Evolutionary conservation across 768 basidiomycete genomes (phyloP), one percentile per base, ranked within the genome.

Genomic region (Podaxis mareebaensis): DNA sequence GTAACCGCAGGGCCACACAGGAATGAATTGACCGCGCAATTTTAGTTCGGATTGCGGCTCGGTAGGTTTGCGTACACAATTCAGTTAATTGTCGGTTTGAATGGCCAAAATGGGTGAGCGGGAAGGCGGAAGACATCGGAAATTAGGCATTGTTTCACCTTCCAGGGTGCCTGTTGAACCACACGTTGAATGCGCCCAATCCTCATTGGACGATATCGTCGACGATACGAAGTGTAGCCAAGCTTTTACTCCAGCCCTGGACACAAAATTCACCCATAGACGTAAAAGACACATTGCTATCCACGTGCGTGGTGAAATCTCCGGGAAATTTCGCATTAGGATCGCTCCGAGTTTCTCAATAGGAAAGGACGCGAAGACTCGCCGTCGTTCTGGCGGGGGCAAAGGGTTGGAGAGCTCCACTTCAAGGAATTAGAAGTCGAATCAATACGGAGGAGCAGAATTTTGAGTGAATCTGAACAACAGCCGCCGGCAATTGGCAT

Each of bases 121-220:
- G 57, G 48, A 48, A 30, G 30, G 17, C 30, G 46, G 58, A 30
- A 48, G 26, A 20, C 13, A 56, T 12, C 46, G 46, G 46, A 58
- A 58, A 38, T 33, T 48, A 38, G 17, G 24, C 44, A 24, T 33
- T 58, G 26, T n/a, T 15, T 42, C 6, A 30, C 11, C 11, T 48
- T 36, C 30, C 12, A 40, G 24, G 26, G 30, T 53, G 52, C 39
- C 51, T 40, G 52, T 20, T 13, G 22, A 22, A 22, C 28, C 33
- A 22, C 39, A 44, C 38, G 13, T n/a, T 49, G 22, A 49, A 49
- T 6, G 48, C 10, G 22, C 49, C 8, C 10, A 36, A 49, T 20
- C 40, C 46, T 36, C 46, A 48, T 58, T 58, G 58, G 46, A 58
- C 44, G 46, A 58, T 49, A 58, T 58, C 46, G 58, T 58, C 46